Evolutionary conservation across 139 green algal species (phyloP), one percentile per base, ranked within the genome.

Genomic region (Coccomyxa sp.): DNA sequence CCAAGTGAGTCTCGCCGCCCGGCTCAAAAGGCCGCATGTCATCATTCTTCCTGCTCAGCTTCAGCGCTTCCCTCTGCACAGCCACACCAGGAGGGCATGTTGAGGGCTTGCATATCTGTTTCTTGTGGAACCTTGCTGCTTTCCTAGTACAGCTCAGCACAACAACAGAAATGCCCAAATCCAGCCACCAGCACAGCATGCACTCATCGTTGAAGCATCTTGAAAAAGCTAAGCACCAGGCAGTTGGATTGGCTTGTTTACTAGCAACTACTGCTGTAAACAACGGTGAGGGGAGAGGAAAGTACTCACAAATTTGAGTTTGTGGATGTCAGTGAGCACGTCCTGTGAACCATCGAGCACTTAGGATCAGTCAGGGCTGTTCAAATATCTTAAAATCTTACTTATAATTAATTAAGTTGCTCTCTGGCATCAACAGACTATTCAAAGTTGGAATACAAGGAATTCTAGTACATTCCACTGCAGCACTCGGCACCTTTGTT

Each of bases 1-100:
- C 95, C 51, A 98, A 80, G 1, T 82, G 80, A 0, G 83, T 82
- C 79, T 98, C 94, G 63, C 96, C 95, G 38, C 94, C 93, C 21
- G 89, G 45, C 87, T 99, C 96, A 88, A 98, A 98, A 0, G 96
- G 96, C 30, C 87, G 85, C 57, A 97, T 87, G 60, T 96, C 90
- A 38, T 92, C 88, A 84, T 98, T 98, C n/a, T 93, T 93, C 15
- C 92, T 88, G 0, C 88, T 94, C 83, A 95, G 94, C 77, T 91
- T 93, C 0, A 93, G 58, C 9, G 82, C 85, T 30, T 98, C 94
- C 25, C 76, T 82, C 91, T 95, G 91, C 71, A 79, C 79, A 21
- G 13, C 13, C 25, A 51, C 38, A 71, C 1, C n/a, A 63, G 28
- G 18, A 28, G 79, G 60, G 28, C 16, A 30, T 16, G 60, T 63